Evolutionary conservation across 352 stramenopile species (phyloP), one percentile per base, ranked within the genome.

Genomic region (Phytophthora sansomeana): DNA sequence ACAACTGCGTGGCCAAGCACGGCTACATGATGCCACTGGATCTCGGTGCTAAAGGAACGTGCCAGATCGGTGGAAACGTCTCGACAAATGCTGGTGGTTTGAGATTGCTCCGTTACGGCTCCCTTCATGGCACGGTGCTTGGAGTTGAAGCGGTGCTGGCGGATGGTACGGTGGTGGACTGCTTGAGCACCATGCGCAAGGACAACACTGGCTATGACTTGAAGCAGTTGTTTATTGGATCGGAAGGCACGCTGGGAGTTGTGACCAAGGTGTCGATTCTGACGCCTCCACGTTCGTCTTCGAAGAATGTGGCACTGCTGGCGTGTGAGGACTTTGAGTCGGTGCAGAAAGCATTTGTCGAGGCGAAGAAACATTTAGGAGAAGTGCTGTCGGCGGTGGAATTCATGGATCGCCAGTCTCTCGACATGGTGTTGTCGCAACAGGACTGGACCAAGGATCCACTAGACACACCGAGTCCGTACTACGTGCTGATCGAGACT

Each of bases 191-290:
- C 9, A 92, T 97, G 79, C 85, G 96, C 47, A 99, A 99, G 85
- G 96, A 99, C 80, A 99, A 99, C 82, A 99, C 96, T 16, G 97
- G 97, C 6, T 99, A 99, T 68, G 90, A 98, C 64, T 67, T 99
- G 0, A 98, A 98, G 77, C 96, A 99, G 72, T 77, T 99, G 32
- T 98, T 99, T 63, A 97, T 99, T 48, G 97, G 96, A 9, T 91
- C 92, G 11, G 97, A 99, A 69, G 97, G 97, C 19, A 99, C 97
- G 16, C 78, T 99, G 6, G 97, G 96, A 19, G 77, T 99, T 13
- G 81, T 99, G 30, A 99, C 70, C 1, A 78, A 74, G 46, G 69
- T 78, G 2, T 30, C 42, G 19, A 48, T 50, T 10, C 6, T 50
- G 19, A 33, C 43, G 13, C 24, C 24, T 0, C 43, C 24, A 13